Conservation (phyloP, 2,329 filamentous ascomycete species). For the Fusarium humuli region DNA sequence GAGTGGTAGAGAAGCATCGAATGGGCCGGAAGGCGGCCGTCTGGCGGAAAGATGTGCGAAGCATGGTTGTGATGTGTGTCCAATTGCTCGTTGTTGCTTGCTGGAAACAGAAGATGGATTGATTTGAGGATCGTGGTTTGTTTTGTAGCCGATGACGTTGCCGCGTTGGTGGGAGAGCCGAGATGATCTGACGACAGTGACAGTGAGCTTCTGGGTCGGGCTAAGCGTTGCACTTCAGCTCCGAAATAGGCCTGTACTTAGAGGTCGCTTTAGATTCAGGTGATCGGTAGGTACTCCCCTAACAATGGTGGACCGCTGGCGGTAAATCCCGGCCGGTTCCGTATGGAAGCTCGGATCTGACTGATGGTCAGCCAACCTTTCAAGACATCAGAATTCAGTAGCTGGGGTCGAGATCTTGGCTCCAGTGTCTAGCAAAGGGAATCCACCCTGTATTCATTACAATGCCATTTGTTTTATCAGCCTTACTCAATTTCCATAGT, state of each 20-base stretch:
- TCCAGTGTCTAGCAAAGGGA: conserved; percentile 11
- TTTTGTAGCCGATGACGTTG: conserved; percentile 47
- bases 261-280: rapidly evolving
- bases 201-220: conserved; percentile 28
- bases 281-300: conserved; percentile 21
- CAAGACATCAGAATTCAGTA: conserved; percentile 29
- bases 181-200: conserved; percentile 44
- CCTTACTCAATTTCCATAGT: neutral
- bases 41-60: conserved; percentile 72
- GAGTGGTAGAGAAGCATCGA: conserved; percentile 71
- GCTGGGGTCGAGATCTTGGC: conserved; percentile 22
- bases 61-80: conserved; percentile 62
- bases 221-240: conserved; percentile 1
- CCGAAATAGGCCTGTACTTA: conserved; percentile 32
- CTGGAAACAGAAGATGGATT: conserved; percentile 8
- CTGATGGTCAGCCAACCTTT: conserved; percentile 27
- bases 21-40: conserved; percentile 66
- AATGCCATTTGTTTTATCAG: neutral
- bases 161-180: conserved; percentile 34
- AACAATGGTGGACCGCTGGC: conserved; percentile 23
- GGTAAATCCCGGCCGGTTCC: conserved; percentile 44
- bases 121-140: conserved; percentile 27
- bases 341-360: conserved; percentile 37
- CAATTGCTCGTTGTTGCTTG: conserved; percentile 20
- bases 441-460: conserved; percentile 5